phyloP scores from a whole-genome alignment of 73 alveolate genomes.

The Paramecium octaurelia region DNA sequence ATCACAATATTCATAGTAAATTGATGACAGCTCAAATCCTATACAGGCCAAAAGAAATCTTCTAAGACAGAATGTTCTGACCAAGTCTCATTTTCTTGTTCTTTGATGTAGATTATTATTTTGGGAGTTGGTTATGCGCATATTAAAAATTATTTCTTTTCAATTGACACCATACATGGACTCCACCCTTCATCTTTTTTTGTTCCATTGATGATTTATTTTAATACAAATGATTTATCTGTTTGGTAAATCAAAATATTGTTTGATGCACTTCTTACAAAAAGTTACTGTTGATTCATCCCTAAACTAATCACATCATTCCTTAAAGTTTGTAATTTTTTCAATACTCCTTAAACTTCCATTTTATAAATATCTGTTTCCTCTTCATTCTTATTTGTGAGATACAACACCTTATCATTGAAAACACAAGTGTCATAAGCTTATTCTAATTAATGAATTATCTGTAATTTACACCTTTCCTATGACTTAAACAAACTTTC shows the following conservation, averaged over 20 bases:
- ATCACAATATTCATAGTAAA: neutral
- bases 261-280: neutral
- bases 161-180: neutral
- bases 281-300: neutral
- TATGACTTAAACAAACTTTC: neutral
- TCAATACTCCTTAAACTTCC: neutral
- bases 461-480: neutral
- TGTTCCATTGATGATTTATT: neutral
- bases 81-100: neutral
- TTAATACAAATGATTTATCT: neutral
- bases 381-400: neutral
- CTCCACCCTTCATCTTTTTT: neutral
- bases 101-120: neutral
- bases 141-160: neutral
- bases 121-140: neutral
- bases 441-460: neutral
- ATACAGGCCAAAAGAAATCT: neutral
- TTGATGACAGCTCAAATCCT: neutral
- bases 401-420: neutral
- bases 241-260: neutral
- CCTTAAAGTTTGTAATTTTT: neutral
- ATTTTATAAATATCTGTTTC: neutral
- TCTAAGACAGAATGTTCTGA: neutral
- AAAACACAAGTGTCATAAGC: neutral
- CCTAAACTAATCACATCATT: neutral